Conservation (phyloP, 768 basidiomycete species). For the Lentinula raphanica region DNA sequence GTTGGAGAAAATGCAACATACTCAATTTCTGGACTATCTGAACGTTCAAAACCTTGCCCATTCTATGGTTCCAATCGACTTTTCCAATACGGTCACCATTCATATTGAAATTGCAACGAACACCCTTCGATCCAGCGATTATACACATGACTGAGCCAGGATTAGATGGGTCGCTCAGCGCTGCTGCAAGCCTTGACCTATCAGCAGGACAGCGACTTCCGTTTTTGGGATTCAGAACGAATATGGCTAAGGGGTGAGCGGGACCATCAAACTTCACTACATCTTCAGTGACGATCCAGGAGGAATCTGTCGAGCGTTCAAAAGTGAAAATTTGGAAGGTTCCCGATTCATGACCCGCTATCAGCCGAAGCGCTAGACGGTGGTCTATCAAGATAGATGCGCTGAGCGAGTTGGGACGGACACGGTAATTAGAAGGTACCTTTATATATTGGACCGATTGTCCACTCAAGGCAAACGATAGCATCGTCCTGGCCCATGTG, state of each 20-base stretch:
- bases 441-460: slow-evolving; percentile 49
- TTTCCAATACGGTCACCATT: slow-evolving; percentile 64
- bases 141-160: slow-evolving; percentile 31
- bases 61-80: slow-evolving; percentile 55
- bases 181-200: slow-evolving; percentile 35
- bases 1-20: slow-evolving; percentile 22
- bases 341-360: slow-evolving; percentile 58
- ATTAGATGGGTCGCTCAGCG: slow-evolving; percentile 19
- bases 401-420: neutral
- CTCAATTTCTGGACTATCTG: slow-evolving; percentile 61
- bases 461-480: slow-evolving; percentile 60
- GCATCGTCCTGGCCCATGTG: slow-evolving; percentile 34
- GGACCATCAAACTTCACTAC: slow-evolving; percentile 35
- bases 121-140: slow-evolving; percentile 53
- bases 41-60: slow-evolving; percentile 42
- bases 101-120: slow-evolving; percentile 49
- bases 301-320: slow-evolving; percentile 26
- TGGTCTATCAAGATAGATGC: neutral
- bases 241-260: slow-evolving; percentile 37
- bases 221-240: slow-evolving; percentile 51
- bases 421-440: slow-evolving; percentile 28
- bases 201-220: slow-evolving; percentile 42
- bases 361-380: slow-evolving; percentile 38
- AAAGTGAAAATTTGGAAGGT: slow-evolving; percentile 55
- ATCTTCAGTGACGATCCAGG: slow-evolving; percentile 32